A percentile compares a stretch with the other conserved stretches of the same genome.
phyloP scores from a whole-genome alignment of 345 rosid species.

The Conringia planisiliqua region DNA sequence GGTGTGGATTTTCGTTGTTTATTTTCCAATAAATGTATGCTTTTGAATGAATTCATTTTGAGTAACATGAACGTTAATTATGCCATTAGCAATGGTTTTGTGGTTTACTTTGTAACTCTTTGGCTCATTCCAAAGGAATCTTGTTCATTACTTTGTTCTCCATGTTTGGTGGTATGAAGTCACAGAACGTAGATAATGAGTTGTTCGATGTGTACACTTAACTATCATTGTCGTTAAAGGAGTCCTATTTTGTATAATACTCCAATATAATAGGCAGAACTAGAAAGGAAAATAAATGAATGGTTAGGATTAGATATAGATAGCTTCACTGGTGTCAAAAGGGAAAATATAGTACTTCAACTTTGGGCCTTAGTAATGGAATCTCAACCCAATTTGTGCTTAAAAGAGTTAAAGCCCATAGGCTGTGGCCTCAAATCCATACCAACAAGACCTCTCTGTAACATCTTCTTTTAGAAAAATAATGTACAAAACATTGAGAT shows the following conservation, averaged over 20 bases:
- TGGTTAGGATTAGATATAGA: not conserved
- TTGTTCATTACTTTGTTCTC: not conserved
- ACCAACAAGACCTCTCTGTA: not conserved
- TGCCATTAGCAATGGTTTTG: not conserved
- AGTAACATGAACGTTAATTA: not conserved
- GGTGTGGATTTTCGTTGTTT: slow-evolving; percentile 9
- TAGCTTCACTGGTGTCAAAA: no score
- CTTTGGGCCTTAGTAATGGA: not conserved
- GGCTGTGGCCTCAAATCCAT: no score
- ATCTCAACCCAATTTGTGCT: not conserved
- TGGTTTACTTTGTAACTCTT: not conserved
- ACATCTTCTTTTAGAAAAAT: not conserved
- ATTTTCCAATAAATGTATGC: not conserved
- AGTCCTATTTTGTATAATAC: no score
- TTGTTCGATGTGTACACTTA: not conserved
- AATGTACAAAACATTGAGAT: not conserved
- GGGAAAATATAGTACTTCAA: no score
- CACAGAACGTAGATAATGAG: not conserved
- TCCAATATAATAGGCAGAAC: no score
- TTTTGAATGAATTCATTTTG: not conserved
- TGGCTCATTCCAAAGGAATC: not conserved
- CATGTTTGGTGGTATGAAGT: not conserved
- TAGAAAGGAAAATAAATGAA: not conserved
- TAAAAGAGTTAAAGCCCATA: no score
- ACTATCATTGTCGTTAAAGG: not conserved